phyloP scores from a whole-genome alignment of 495 filamentous ascomycete genomes.

The Penicillium lagena region DNA sequence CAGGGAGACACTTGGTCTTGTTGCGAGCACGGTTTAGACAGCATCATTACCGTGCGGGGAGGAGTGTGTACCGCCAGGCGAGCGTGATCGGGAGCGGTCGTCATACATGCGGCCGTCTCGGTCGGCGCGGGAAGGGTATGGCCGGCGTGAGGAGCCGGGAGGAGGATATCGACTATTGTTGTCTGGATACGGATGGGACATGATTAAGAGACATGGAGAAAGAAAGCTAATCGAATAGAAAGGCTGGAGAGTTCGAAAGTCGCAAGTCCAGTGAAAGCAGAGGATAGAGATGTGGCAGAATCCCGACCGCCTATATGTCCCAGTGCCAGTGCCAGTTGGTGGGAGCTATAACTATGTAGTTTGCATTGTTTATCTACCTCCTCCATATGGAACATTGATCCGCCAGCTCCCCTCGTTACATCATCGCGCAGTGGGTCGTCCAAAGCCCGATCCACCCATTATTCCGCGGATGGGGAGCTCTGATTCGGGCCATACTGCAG shows the following conservation, averaged over 20 bases:
- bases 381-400: background rate
- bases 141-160: conserved; percentile 17
- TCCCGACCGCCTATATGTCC: conserved; percentile 6
- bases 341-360: no score
- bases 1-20: background rate
- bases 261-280: no score
- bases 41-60: conserved; percentile 34
- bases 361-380: no score
- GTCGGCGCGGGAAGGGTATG: conserved; percentile 27
- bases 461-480: background rate
- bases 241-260: conserved; percentile 1
- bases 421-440: background rate
- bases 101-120: conserved; percentile 45
- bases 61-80: conserved; percentile 39
- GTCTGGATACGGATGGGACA: conserved; percentile 28
- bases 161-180: conserved; percentile 18
- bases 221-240: background rate
- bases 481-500: conserved; percentile 7
- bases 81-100: conserved; percentile 39
- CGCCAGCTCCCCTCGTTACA: conserved; percentile 4
- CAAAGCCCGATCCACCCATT: no score
- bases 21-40: conserved; percentile 2
- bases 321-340: no score
- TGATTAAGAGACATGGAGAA: conserved; percentile 10
- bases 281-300: conserved; percentile 4